Evolutionary conservation across 225 moss, liverwort and hornwort species (phyloP), one percentile per base, ranked within the genome.

Genomic region (Asterella californica): DNA sequence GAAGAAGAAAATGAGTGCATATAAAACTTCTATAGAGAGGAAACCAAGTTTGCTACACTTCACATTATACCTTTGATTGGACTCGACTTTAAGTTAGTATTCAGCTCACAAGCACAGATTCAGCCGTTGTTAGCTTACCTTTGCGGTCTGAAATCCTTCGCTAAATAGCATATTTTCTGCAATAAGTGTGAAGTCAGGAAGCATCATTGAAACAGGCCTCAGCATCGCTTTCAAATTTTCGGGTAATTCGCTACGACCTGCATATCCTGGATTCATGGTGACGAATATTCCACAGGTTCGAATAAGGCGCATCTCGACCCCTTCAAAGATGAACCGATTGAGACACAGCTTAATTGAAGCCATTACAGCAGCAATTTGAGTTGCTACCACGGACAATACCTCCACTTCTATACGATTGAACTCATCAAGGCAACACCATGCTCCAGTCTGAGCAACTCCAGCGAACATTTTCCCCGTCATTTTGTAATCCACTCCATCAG

Each of bases 191-290:
- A 94, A 94, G 81, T 94, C 94, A 14, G 94, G 94, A 88, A 92
- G 90, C 94, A 94, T 94, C 94, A 94, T 94, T 68, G 94, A 90
- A 32, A 92, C 92, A n/a, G 94, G 94, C 81, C 94, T 83, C 53
- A 94, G 87, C 90, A 94, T 92, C 14, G 94, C 94, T 82, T 94
- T 94, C 9, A 94, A 83, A 71, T 94, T 94, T 66, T 94, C 94
- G 0, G 94, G 94, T 61, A 94, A 69, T 69, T 94, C 94, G 85
- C 92, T 92, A n/a, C 92, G 90, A 11, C 94, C 94, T 46, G 92
- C 94, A 75, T 94, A 94, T 25, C 94, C 94, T 70, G 94, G 94
- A 74, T 94, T 94, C 94, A 94, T 94, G 7, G 94, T 94, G 47
- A 94, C 94, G 86, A 94, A 94, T 64, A 94, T 94, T 64, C 94